Conservation (phyloP, 768 basidiomycete species). For the Amanita inopinata region DNA sequence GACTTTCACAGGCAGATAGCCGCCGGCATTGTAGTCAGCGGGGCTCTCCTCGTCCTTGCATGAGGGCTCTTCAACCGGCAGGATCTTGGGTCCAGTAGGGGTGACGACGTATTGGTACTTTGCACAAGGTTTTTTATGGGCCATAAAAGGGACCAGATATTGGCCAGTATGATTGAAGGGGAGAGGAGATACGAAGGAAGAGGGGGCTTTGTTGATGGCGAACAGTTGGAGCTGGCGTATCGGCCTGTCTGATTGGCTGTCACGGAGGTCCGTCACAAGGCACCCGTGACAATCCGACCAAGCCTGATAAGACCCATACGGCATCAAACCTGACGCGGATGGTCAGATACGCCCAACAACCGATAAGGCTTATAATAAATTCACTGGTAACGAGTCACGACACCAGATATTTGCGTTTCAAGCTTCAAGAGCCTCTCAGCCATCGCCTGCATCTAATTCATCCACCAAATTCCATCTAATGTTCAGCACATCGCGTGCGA, state of each 20-base stretch:
- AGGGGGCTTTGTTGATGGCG: conserved; percentile 5
- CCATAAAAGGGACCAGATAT: conserved; percentile 35
- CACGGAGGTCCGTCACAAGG: neutral
- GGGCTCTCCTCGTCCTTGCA: conserved; percentile 75
- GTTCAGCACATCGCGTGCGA: too few species aligned
- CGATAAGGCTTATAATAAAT: too few species aligned
- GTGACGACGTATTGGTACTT: conserved; percentile 74
- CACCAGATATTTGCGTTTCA: too few species aligned
- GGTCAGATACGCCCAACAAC: too few species aligned
- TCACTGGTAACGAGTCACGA: too few species aligned
- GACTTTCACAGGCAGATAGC: conserved; percentile 74
- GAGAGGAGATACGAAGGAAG: conserved; percentile 10
- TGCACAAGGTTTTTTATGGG: conserved; percentile 53
- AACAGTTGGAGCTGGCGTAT: too few species aligned
- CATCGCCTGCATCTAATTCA: too few species aligned
- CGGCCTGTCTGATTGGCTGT: neutral
- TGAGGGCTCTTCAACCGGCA: conserved; percentile 55
- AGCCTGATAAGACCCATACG: neutral
- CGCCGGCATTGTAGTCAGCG: conserved; percentile 76
- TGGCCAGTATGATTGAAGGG: neutral
- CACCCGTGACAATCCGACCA: neutral
- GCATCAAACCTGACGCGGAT: too few species aligned
- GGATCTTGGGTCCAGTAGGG: conserved; percentile 54
- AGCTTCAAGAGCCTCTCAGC: too few species aligned
- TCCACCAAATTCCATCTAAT: too few species aligned